Evolutionary conservation across 116 monocot genomes (phyloP).

Genomic region (Thalassia testudinum): DNA sequence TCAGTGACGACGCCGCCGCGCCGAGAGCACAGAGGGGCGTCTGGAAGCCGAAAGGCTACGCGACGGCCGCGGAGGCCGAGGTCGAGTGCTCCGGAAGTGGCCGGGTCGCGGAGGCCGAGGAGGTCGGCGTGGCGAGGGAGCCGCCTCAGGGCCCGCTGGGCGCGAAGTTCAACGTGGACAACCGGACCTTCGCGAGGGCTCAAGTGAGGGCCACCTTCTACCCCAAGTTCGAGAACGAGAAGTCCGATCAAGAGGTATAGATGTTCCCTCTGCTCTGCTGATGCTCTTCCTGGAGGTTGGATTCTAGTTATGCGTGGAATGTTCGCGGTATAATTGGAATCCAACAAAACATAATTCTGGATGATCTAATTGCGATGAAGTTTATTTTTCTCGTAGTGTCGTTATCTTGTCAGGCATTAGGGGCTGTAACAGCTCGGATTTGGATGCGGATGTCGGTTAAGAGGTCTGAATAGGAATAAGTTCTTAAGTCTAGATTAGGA

Average conservation of each 20-base stretch:
- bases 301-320: too few relatives aligned
- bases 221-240: conserved; percentile 97
- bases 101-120: not conserved
- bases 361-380: too few relatives aligned
- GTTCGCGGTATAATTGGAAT: too few relatives aligned
- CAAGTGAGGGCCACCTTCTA: conserved; percentile 91
- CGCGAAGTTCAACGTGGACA: conserved; percentile 51
- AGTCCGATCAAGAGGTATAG: conserved; percentile 90
- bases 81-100: not conserved
- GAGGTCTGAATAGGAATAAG: too few relatives aligned
- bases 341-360: too few relatives aligned
- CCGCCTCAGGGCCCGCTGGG: conserved; percentile 32
- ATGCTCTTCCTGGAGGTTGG: too few relatives aligned
- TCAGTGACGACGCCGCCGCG: not conserved
- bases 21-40: not conserved
- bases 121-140: conserved; percentile 4
- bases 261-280: not conserved
- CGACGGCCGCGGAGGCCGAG: conserved; percentile 1
- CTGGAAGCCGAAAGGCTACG: conserved; percentile 10
- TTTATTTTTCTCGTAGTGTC: too few relatives aligned
- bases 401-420: too few relatives aligned
- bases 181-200: conserved; percentile 43
- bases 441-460: too few relatives aligned
- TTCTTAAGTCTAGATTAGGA: too few relatives aligned
- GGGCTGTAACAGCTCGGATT: too few relatives aligned